Conservation (phyloP, 192 early-diverging fungal genomes). For the Radiomyces spectabilis region DNA sequence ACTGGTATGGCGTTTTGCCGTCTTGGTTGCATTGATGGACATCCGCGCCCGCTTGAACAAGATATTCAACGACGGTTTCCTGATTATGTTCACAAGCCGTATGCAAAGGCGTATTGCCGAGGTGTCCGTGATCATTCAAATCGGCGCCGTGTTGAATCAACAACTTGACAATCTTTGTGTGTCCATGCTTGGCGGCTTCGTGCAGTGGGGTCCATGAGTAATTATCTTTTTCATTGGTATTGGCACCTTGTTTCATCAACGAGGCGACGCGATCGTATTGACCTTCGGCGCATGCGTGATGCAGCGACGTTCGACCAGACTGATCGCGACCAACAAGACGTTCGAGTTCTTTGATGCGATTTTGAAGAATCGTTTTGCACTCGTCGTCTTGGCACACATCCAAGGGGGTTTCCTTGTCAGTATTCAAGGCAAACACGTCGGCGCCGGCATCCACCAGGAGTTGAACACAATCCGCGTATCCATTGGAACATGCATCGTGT, state of each 20-base stretch:
- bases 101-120: constrained; percentile 57
- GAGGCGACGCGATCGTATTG: constrained; percentile 31
- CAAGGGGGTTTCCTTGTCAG: constrained; percentile 30
- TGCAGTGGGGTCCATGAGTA: constrained; percentile 58
- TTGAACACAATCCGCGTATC: constrained; percentile 37
- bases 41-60: constrained; percentile 43
- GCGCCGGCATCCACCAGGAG: constrained; percentile 45
- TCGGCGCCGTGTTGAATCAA: constrained; percentile 52
- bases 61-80: constrained; percentile 29
- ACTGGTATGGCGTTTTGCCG: constrained; percentile 49
- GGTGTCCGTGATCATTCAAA: constrained; percentile 48
- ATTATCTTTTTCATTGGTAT: constrained; percentile 60
- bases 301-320: constrained; percentile 42
- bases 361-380: constrained; percentile 29
- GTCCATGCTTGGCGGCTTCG: constrained; percentile 41
- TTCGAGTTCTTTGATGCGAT: constrained; percentile 27
- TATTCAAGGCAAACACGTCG: constrained; percentile 45
- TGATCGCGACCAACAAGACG: constrained; percentile 28
- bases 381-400: constrained; percentile 40
- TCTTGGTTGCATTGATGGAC: constrained; percentile 36
- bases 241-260: constrained; percentile 55
- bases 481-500: constrained; percentile 52
- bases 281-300: constrained; percentile 40
- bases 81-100: constrained; percentile 56
- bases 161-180: constrained; percentile 33